Conservation (phyloP, 2,329 filamentous ascomycete species). For the Calonectria crousiana region DNA sequence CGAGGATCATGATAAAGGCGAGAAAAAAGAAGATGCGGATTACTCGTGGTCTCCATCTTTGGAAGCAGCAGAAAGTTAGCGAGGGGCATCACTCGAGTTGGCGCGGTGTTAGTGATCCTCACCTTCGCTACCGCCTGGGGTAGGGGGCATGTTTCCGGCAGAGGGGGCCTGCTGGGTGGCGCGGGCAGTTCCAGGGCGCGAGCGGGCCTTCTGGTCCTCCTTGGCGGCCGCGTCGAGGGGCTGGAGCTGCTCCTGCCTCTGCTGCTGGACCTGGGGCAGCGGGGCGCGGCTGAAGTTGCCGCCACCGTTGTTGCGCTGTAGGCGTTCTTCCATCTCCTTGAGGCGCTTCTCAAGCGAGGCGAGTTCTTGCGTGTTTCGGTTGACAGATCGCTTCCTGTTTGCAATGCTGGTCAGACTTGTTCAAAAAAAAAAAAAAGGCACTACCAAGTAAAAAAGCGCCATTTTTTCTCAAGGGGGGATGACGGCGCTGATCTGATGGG, state of each 20-base stretch:
- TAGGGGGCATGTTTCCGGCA: constrained; percentile 70
- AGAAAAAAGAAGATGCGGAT: constrained; percentile 20
- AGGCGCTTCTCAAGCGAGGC: constrained; percentile 87
- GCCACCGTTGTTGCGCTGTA: constrained; percentile 58
- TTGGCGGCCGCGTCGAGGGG: constrained; percentile 37
- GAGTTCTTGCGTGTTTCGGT: constrained; percentile 81
- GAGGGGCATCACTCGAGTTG: constrained; percentile 45
- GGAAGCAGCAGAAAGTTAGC: constrained; percentile 45
- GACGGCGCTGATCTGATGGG: constrained; percentile 3
- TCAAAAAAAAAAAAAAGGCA: not conserved
- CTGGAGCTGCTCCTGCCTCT: constrained; percentile 29
- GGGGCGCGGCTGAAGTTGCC: constrained; percentile 30
- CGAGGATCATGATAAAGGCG: not conserved
- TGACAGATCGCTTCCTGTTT: constrained; percentile 82
- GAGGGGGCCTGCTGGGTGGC: constrained; percentile 64
- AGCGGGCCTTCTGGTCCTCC: constrained; percentile 55
- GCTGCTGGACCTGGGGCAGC: constrained; percentile 39
- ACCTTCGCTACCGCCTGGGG: constrained; percentile 73
- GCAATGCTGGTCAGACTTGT: not conserved
- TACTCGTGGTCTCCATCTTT: constrained; percentile 55
- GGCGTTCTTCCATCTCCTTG: constrained; percentile 84
- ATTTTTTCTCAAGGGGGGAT: not conserved
- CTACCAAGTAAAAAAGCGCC: not conserved
- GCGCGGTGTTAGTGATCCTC: constrained; percentile 49
- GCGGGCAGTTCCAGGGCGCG: constrained; percentile 67